Conservation (phyloP, 352 stramenopile genomes). For the Pythium aquatile region DNA sequence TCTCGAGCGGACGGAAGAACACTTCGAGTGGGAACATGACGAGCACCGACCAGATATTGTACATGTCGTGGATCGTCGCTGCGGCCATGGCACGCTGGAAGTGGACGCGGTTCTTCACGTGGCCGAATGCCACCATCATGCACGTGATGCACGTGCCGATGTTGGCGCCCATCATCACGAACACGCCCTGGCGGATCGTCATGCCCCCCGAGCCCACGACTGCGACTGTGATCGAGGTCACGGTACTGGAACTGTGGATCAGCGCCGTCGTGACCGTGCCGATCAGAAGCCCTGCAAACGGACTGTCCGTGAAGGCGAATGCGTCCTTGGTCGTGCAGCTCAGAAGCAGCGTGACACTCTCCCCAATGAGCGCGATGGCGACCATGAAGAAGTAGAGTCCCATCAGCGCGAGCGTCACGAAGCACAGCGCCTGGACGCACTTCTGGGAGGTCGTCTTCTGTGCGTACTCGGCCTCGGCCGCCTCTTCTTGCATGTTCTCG, state of each 20-base stretch:
- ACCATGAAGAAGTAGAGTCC: conserved; percentile 85
- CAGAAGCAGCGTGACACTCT: conserved; percentile 66
- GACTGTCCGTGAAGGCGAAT: conserved; percentile 73
- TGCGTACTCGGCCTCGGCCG: conserved; percentile 23
- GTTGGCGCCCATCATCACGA: conserved; percentile 85
- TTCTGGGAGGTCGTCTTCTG: conserved; percentile 15
- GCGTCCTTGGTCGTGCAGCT: conserved; percentile 64
- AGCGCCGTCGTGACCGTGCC: conserved; percentile 72
- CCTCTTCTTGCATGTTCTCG: conserved; percentile 26
- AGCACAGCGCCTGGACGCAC: conserved; percentile 2
- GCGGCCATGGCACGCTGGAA: conserved; percentile 36
- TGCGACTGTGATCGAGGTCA: conserved; percentile 48
- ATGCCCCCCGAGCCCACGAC: conserved; percentile 43
- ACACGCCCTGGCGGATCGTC: conserved; percentile 56
- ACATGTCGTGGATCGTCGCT: conserved; percentile 33
- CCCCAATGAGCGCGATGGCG: conserved; percentile 73
- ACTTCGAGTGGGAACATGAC: conserved; percentile 47
- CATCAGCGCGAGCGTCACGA: conserved; percentile 33
- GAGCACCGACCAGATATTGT: conserved; percentile 66
- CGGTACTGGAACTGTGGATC: conserved; percentile 44
- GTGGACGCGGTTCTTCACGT: conserved; percentile 50
- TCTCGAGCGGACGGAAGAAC: conserved; percentile 33
- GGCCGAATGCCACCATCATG: conserved; percentile 73
- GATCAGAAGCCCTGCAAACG: conserved; percentile 73
- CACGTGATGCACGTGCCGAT: conserved; percentile 72